These are phyloP conservation scores for Trichoderma afroharzianum DNA, from an alignment of 2,329 filamentous ascomycete species.

Conservation along the genomic window DNA sequence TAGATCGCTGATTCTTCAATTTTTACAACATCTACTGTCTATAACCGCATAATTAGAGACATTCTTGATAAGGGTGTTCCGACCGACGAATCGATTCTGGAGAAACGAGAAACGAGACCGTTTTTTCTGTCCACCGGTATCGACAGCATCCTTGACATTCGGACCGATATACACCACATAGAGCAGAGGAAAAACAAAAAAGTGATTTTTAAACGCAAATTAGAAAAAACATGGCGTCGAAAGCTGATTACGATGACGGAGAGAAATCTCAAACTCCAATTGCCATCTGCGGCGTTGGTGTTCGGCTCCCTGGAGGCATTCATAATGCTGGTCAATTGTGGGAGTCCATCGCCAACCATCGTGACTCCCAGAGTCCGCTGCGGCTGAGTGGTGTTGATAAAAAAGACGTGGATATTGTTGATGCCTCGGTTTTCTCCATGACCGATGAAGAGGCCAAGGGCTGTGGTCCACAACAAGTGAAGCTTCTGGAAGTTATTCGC, in stretches of 20 bases:
- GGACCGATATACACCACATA: not conserved
- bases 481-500: constrained; percentile 27
- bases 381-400: constrained; percentile 19
- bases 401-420: constrained; percentile 24
- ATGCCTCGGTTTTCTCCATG: constrained; percentile 32
- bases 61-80: not conserved
- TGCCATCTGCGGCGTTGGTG: constrained; percentile 31
- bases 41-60: not conserved
- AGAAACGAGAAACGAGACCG: not conserved
- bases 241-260: not conserved
- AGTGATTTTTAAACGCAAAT: not conserved
- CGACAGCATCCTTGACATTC: not conserved
- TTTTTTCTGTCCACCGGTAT: not conserved
- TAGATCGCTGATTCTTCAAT: not conserved
- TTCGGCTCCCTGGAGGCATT: constrained; percentile 32
- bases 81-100: not conserved
- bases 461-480: constrained; percentile 30
- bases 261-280: constrained; percentile 22
- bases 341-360: constrained; percentile 28
- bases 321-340: constrained; percentile 26
- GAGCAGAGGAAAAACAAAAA: not conserved
- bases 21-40: not conserved
- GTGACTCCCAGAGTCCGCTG: constrained; percentile 22
- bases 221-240: constrained; percentile 8
- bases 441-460: constrained; percentile 24